Base-by-base conservation (phyloP, 2,329 filamentous ascomycete species). In the Aureobasidium leucospermi region DNA sequence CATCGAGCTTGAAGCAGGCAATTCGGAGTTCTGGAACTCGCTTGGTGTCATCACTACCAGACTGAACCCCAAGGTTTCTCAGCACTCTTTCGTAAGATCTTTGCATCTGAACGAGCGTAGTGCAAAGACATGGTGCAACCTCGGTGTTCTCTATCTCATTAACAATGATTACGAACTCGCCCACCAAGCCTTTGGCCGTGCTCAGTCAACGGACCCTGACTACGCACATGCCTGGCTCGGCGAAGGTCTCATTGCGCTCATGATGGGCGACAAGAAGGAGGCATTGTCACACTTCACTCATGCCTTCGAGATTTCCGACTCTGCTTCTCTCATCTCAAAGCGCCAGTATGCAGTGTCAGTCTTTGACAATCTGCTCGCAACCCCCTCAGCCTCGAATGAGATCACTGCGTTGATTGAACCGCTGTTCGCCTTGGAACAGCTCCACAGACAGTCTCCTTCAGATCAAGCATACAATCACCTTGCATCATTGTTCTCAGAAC, bases 11-110 rank as follows among this genome's bases (percentile, higher is more conserved):
- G 95, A 99, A 73, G 89, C 92, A 6, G 89, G 91, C 55, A 99
- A 97, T 69, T 79, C 90, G 0, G 93, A 97, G 65, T 97, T 97
- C 72, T 99, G 94, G 94, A 97, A 97, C 69, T 87, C 94, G 0
- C 80, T 99, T 2, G 94, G 93, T 52, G 90, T 97, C 3, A 90
- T 89, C 29, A 96, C 94, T 2, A 92, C 90, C 63, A 84, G 85
- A 47, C 81, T 96, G 65, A 96, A 89, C 68, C 88, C 92, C 0
- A 85, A 87, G 60, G 89, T 99, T 1, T 86, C 94, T 0, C 94
- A 99, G 71, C 95, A 99, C 71, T 85, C 94, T 0, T 93, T 99
- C 67, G 88, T 96, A 11, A 82, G 95, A 65, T 96, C 92, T 65
- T 73, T 99, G n/a, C 89, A 95, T 71, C 78, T 99, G 15, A 95